phyloP scores from a whole-genome alignment of 2,329 filamentous ascomycete species.

The Ophiostoma perfectum region DNA sequence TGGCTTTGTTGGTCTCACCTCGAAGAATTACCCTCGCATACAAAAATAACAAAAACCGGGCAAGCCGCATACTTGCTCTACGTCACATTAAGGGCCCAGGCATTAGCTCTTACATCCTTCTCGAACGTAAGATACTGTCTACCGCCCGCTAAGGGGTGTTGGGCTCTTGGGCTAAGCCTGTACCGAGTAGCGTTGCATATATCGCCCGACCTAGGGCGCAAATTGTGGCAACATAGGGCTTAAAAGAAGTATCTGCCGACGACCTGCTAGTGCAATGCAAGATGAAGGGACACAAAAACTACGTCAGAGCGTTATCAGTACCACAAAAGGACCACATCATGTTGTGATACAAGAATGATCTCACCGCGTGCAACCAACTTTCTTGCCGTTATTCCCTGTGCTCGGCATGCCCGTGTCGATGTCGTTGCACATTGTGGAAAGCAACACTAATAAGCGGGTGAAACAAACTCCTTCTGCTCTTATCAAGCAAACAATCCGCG shows the following conservation, averaged over 20 bases:
- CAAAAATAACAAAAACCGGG: too few relatives aligned
- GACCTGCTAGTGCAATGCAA: neutral
- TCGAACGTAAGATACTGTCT: neutral
- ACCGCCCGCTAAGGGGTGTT: neutral
- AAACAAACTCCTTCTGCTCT: too few relatives aligned
- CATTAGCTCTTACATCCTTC: neutral
- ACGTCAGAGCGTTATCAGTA: constrained; percentile 6
- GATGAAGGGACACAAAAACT: neutral
- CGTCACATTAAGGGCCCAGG: too few relatives aligned
- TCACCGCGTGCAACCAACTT: neutral
- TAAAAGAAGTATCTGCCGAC: neutral
- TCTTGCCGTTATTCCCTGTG: too few relatives aligned
- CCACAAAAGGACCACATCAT: neutral
- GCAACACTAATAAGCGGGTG: too few relatives aligned
- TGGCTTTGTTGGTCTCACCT: neutral
- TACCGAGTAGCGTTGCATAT: neutral
- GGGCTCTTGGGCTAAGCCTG: neutral
- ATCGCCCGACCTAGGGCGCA: neutral
- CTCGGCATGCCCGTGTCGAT: too few relatives aligned
- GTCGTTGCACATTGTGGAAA: too few relatives aligned
- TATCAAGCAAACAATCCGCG: too few relatives aligned
- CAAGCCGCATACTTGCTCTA: too few relatives aligned
- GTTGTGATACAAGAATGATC: neutral
- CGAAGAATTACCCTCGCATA: neutral
- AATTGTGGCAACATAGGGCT: neutral